Conservation (phyloP, 192 early-diverging fungal species). For the Rhizoclosmatium sp. region DNA sequence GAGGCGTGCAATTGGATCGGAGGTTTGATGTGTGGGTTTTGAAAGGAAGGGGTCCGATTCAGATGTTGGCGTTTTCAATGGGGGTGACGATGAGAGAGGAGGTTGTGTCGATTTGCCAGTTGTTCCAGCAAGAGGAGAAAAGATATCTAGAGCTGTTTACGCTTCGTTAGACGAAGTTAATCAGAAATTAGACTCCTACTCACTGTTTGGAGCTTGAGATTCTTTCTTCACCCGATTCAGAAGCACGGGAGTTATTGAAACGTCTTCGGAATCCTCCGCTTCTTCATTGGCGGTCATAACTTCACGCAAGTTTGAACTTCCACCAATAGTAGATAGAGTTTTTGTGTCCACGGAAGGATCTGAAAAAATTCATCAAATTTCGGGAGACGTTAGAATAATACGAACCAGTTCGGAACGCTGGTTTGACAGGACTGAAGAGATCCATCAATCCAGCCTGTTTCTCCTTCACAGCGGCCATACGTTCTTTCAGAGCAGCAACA, state of each 20-base stretch:
- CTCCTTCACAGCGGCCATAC: slow-evolving; percentile 31
- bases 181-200: neutral
- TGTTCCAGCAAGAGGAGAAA: slow-evolving; percentile 5
- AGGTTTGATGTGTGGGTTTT: neutral
- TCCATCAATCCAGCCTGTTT: slow-evolving; percentile 50
- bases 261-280: neutral
- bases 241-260: neutral
- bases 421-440: slow-evolving; percentile 61
- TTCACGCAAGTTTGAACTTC: slow-evolving; percentile 6
- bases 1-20: slow-evolving; percentile 16
- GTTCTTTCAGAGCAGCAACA: slow-evolving; percentile 41
- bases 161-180: no score
- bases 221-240: neutral
- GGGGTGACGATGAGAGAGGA: neutral
- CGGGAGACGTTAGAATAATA: neutral
- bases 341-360: neutral
- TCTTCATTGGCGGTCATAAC: slow-evolving; percentile 15
- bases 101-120: neutral
- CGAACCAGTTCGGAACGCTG: slow-evolving; percentile 19
- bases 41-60: neutral
- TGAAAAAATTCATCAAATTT: neutral
- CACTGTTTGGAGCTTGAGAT: neutral
- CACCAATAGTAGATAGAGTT: neutral
- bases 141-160: neutral
- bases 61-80: neutral